Evolutionary conservation across 208 protist species (phyloP).

Genomic region (Leishmania tropica): DNA sequence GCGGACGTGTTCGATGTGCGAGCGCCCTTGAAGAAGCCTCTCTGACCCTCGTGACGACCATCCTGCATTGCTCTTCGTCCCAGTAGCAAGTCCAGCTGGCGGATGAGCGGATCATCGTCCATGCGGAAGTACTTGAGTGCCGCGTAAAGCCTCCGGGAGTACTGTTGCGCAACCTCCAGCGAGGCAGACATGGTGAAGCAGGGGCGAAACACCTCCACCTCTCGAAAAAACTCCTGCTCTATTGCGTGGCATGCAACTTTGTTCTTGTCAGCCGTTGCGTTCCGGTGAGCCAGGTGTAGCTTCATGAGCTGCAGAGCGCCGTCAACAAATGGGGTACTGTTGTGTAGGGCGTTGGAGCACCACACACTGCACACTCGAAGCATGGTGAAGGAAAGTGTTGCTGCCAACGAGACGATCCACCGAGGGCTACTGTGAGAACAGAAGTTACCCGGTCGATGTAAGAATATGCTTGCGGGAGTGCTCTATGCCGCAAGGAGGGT

Average conservation of each 20-base stretch:
- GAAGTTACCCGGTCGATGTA: not conserved
- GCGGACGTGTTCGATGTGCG: not conserved
- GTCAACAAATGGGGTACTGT: slow-evolving; percentile 71
- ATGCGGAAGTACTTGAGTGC: slow-evolving; percentile 82
- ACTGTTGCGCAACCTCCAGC: slow-evolving; percentile 66
- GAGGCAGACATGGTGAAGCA: slow-evolving; percentile 84
- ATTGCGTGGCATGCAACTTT: slow-evolving; percentile 60
- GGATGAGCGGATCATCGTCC: slow-evolving; percentile 80
- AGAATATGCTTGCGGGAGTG: not conserved
- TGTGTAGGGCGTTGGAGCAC: slow-evolving; percentile 51
- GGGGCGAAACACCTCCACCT: slow-evolving; percentile 81
- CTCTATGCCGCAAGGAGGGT: not conserved
- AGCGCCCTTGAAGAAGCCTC: slow-evolving; percentile 40
- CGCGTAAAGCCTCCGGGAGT: slow-evolving; percentile 68
- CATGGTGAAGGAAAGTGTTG: slow-evolving; percentile 1
- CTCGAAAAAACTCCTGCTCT: slow-evolving; percentile 80
- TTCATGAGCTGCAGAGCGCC: slow-evolving; percentile 84
- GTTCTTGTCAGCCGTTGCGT: slow-evolving; percentile 66
- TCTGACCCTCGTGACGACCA: slow-evolving; percentile 6
- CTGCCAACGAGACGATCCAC: not conserved
- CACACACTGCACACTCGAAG: slow-evolving; percentile 14
- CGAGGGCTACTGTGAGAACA: not conserved
- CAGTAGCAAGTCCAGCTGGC: slow-evolving; percentile 79
- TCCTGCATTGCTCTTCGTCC: slow-evolving; percentile 70
- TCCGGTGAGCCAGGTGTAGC: slow-evolving; percentile 81